Evolutionary conservation across 2,329 filamentous ascomycete genomes (phyloP), one percentile per base, ranked within the genome.

Genomic region (Alternaria triticimaculans): DNA sequence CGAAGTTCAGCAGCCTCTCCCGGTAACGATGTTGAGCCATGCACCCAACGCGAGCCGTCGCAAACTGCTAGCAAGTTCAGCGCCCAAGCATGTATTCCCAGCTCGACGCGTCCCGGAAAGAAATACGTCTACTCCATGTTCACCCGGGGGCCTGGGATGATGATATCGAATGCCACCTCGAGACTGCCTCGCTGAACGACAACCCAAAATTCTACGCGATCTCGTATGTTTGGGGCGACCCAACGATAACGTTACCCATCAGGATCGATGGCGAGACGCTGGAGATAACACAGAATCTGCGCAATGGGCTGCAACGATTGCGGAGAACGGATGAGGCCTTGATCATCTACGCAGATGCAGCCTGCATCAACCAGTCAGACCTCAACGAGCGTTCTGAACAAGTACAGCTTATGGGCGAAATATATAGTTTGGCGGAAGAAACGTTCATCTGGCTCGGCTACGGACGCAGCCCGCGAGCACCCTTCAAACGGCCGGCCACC

Each of bases 331-430:
- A 53, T 12, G 20, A 50, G 5, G 6, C n/a, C 0, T 28, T 55
- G 12, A 12, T 53, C 6, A 20, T 65, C 2, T 70, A 55, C 56
- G 49, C 53, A 0, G 68, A 70, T 33, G 66, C 64, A 33, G 37
- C 62, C 2, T 70, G 66, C 26, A 66, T 72, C 37, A 65, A 72
- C 26, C 68, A 71, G 23, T 50, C 48, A 0, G 51, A 69, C 41
- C n/a, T 25, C 6, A 21, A 46, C 4, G 66, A 70, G 50, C 18
- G 49, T 5, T 50, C 26, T 3, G 4, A 58, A 3, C 67, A 67
- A 53, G 62, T 70, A 1, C 25, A 55, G 7, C 30, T 63, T 3
- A 70, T 67, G 68, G 37, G 56, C 6, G 54, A 67, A 9, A 60
- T 70, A 18, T 70, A 65, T 8, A 44, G 25, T 8, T 46, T n/a